phyloP scores from a whole-genome alignment of 441 rosid genomes.

The Populus tomentosa region DNA sequence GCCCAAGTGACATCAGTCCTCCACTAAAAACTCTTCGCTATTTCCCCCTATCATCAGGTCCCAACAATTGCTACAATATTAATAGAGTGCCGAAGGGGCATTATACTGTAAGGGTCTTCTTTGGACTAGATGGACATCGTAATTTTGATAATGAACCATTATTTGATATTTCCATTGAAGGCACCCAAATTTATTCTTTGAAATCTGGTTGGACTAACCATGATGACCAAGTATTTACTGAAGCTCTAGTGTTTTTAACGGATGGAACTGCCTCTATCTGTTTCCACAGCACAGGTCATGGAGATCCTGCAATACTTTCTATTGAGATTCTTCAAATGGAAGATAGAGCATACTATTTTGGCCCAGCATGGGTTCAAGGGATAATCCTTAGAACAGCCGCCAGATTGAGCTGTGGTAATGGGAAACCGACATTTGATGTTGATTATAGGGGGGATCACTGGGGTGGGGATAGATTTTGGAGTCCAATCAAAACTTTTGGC shows the following conservation, averaged over 20 bases:
- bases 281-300: conserved; percentile 97
- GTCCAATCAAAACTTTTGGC: conserved; percentile 50
- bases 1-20: conserved; percentile 59
- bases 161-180: conserved; percentile 85
- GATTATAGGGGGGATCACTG: conserved; percentile 77
- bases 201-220: conserved; percentile 80
- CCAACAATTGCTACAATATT: conserved; percentile 79
- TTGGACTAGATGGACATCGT: conserved; percentile 45
- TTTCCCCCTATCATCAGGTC: conserved; percentile 86
- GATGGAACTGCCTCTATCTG: conserved; percentile 76
- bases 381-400: conserved; percentile 63
- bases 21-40: conserved; percentile 69
- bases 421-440: conserved; percentile 62
- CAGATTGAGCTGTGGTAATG: conserved; percentile 76
- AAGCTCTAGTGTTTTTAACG: conserved; percentile 65
- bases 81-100: conserved; percentile 71
- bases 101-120: conserved; percentile 79
- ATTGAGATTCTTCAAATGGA: conserved; percentile 91
- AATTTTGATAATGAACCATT: conserved; percentile 69
- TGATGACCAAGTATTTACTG: conserved; percentile 77
- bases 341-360: conserved; percentile 70
- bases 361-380: conserved; percentile 49
- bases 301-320: conserved; percentile 83
- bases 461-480: conserved; percentile 99
- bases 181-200: conserved; percentile 72